These are phyloP conservation scores for Collybia sp. DNA, from an alignment of 768 basidiomycete species.

Conservation along the genomic window DNA sequence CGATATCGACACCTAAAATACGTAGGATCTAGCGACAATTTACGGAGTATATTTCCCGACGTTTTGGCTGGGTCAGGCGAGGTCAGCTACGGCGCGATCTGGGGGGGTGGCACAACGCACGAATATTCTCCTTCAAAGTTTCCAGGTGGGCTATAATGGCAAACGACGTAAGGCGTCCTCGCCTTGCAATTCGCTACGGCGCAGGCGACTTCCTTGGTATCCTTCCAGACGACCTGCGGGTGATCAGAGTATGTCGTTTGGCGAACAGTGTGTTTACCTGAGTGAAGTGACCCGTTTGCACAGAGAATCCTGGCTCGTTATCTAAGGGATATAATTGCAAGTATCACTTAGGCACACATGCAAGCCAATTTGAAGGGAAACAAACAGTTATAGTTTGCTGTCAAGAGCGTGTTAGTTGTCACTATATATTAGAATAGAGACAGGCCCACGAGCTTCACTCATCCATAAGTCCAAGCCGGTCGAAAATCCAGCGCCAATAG, in stretches of 20 bases:
- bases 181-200: no score
- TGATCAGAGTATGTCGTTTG: neutral
- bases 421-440: neutral
- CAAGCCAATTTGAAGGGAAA: no score
- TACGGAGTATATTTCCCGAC: no score
- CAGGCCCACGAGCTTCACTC: conserved; percentile 20
- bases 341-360: no score
- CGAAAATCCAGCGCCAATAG: conserved; percentile 11
- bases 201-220: no score
- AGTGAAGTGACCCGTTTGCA: conserved; percentile 24
- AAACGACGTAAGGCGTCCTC: conserved; percentile 15
- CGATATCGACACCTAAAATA: no score
- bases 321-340: conserved; percentile 7
- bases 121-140: conserved; percentile 17
- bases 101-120: conserved; percentile 6
- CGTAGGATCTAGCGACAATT: no score
- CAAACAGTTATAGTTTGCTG: no score
- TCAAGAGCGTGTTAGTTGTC: neutral
- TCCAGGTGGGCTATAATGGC: conserved; percentile 23
- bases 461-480: conserved; percentile 20
- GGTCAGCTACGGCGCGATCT: neutral
- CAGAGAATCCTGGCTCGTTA: conserved; percentile 20
- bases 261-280: conserved; percentile 11
- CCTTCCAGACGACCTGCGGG: no score
- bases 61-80: neutral